Percentiles rank a stretch among this genome's conserved stretches.
Conservation (phyloP, 2,329 filamentous ascomycete species). For the Domatiomyces catenatus region DNA sequence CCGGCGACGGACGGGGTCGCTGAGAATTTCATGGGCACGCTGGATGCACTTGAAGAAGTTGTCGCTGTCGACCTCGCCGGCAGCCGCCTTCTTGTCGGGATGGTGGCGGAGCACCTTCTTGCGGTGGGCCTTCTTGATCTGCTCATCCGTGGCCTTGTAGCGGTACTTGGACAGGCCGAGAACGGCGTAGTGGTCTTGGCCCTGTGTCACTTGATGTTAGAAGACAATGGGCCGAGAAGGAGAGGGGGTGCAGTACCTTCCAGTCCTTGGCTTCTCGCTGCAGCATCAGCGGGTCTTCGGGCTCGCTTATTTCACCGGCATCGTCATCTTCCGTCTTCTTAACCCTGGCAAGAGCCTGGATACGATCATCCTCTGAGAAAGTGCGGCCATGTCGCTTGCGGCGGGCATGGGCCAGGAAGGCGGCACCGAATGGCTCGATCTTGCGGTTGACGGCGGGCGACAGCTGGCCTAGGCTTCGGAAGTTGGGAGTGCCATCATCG, state of each 20-base stretch:
- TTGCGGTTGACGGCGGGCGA: constrained; percentile 67
- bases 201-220: constrained; percentile 31
- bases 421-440: constrained; percentile 89
- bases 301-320: constrained; percentile 78
- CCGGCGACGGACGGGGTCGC: constrained; percentile 78
- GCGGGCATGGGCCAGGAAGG: constrained; percentile 94
- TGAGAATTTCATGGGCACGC: constrained; percentile 85
- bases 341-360: constrained; percentile 85
- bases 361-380: constrained; percentile 95
- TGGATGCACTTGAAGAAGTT: constrained; percentile 99
- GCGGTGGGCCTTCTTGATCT: constrained; percentile 97
- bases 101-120: constrained; percentile 99
- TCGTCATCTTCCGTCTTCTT: constrained; percentile 93
- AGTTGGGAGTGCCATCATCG: constrained; percentile 49
- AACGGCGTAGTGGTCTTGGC: constrained; percentile 95
- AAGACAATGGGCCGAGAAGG: no score
- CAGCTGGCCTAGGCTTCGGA: constrained; percentile 67
- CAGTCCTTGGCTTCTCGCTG: constrained; percentile 94
- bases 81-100: constrained; percentile 94
- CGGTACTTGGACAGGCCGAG: constrained; percentile 86
- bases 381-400: constrained; percentile 86
- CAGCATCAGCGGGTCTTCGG: constrained; percentile 84
- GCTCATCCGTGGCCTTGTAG: constrained; percentile 83
- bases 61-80: constrained; percentile 74
- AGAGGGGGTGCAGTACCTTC: constrained; percentile 52